Evolutionary conservation across 768 basidiomycete genomes (phyloP), one percentile per base, ranked within the genome.

Genomic region (Kwoniella botswanensis): DNA sequence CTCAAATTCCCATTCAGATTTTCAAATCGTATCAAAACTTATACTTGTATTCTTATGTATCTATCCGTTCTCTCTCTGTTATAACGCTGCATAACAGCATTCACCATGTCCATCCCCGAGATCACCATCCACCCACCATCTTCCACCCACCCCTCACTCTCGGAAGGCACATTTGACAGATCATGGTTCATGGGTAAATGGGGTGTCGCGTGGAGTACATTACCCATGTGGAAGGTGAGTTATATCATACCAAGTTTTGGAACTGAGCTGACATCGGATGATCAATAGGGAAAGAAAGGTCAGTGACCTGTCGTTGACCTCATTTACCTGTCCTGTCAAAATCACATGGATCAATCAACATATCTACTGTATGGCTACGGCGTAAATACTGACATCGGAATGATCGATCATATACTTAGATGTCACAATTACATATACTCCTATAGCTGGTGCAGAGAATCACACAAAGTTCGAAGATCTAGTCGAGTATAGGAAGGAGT

Each of bases 211-310:
- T 84, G 84, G 76, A 84, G 83, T 56, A 86, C 85, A 0, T 71
- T 86, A 41, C 85, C 85, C 3, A 82, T 86, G 70, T 86, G 86
- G 86, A 85, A 85, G 81, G 85, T 85, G 62, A 74, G 82, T 66
- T 26, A 35, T 35, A 35, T 35, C 35, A 35, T 35, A 9, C 35
- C 35, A 35, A 9, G 35, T 35, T 7, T 35, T 35, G 35, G 35
- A 35, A 35, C 35, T 35, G 6, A 24, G 57, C 26, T 59, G 13
- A 50, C 56, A n/a, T 29, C 22, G 7, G 17, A n/a, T 18, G 21
- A 18, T 50, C 22, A 18, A 9, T 59, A 84, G 79, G 78, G 76
- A 50, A 85, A 84, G 74, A 84, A 85, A 76, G 78, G 82, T 82
- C 15, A 54, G 53, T 69, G 18, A 26, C 26, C 26, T 26, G 26